Evolutionary conservation across 176 grass and related monocot genomes (phyloP), one percentile per base, ranked within the genome.

Genomic region (Chloris gayana): DNA sequence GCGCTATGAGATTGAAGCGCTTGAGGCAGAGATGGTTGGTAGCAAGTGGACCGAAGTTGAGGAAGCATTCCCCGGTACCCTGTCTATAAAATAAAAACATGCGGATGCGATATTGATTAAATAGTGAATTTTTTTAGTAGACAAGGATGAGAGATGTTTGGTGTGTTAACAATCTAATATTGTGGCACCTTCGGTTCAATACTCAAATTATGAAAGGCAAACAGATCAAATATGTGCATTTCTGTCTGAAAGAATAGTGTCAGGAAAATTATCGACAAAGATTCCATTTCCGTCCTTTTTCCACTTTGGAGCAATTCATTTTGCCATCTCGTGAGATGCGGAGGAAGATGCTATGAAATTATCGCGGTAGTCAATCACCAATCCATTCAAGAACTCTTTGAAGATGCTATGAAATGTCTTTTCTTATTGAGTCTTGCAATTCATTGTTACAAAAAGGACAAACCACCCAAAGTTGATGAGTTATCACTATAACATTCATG

Each of bases 1-100:
- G 27, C 83, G 83, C 15, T 98, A 98, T 70, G 95, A 95, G 81
- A 93, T 98, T 0, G 90, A 95, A 1, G 88, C 81, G 26, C 92
- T 98, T 0, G 92, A 89, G 68, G 72, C 83, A 14, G 88, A 89
- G 59, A 61, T 9, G 6, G 5, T 63, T 22, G 82, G 64, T 25
- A 70, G 67, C 59, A 59, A 79, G 29, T 69, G 60, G 74, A 21
- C 2, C 9, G 70, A 89, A 66, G 72, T 89, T 4, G 70, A 89
- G 47, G 57, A 85, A 30, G 77, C 57, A 2, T 89, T 84, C 54
- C 64, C 65, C 27, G 66, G 50, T 80, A 70, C 70, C 25, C 70
- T 84, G 45, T 80, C 34, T 30, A 80, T 88, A 80, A 69, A 75
- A 67, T 76, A 89, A 64, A 64, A 64, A 64, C 0, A 15, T 50